Evolutionary conservation across 208 protist genomes (phyloP).

Genomic region (Blastocrithidia nonstop): DNA sequence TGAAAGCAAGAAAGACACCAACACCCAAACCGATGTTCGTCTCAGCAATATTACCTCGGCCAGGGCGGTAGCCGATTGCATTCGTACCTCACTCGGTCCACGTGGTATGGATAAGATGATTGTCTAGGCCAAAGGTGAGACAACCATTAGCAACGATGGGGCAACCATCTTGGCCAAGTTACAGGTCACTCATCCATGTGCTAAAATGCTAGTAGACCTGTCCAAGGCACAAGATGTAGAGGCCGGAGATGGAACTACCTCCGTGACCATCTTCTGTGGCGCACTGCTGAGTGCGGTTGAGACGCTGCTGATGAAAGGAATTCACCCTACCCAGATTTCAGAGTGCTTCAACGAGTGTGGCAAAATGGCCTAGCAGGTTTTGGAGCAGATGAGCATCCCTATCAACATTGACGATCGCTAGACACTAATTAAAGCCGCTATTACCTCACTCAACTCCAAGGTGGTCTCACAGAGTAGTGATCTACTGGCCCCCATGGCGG

Average conservation of each 20-base stretch:
- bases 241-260: conserved; percentile 99
- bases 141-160: conserved; percentile 99
- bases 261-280: conserved; percentile 96
- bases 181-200: conserved; percentile 94
- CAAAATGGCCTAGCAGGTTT: conserved; percentile 82
- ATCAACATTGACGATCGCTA: conserved; percentile 90
- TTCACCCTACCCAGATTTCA: conserved; percentile 95
- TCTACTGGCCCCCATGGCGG: conserved; percentile 96
- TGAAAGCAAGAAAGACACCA: conserved; percentile 74
- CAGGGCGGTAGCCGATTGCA: conserved; percentile 93
- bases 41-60: conserved; percentile 88
- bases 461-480: conserved; percentile 94
- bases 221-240: conserved; percentile 98
- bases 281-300: conserved; percentile 86
- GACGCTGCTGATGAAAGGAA: conserved; percentile 90
- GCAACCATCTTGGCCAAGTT: conserved; percentile 98
- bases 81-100: conserved; percentile 97
- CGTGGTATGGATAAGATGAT: conserved; percentile 98
- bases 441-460: conserved; percentile 98
- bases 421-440: conserved; percentile 89
- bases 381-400: conserved; percentile 87
- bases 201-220: conserved; percentile 98
- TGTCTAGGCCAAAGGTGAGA: conserved; percentile 79
- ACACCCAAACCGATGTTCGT: conserved; percentile 88
- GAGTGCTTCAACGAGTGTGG: conserved; percentile 86